These are phyloP conservation scores for Ichthyophonus hoferi DNA, from an alignment of 208 protist species.

Conservation along the genomic window DNA sequence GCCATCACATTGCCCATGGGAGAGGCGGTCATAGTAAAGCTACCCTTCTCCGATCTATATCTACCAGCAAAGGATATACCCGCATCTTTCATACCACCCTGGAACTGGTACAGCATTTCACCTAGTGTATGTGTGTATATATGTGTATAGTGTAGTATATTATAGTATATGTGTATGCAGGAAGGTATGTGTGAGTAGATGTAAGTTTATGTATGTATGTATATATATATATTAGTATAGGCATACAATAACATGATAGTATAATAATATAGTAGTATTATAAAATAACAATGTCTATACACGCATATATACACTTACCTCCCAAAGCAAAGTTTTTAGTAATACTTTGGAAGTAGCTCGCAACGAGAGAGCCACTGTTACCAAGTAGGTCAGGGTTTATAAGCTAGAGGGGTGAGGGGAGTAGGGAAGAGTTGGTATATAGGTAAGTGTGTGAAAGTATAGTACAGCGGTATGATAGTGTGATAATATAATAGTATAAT, in stretches of 20 bases:
- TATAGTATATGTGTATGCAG: not conserved
- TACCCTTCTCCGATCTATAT: slow-evolving; percentile 20
- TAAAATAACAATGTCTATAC: not conserved
- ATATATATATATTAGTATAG: not conserved
- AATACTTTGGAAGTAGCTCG: slow-evolving; percentile 33
- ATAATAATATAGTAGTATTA: not conserved
- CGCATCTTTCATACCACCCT: not conserved
- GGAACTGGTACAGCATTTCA: slow-evolving; percentile 23
- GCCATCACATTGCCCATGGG: not conserved
- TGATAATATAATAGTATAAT: too few species aligned
- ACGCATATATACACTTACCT: slow-evolving; percentile 3
- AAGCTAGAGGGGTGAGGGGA: not conserved
- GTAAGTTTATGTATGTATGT: not conserved
- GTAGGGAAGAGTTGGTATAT: too few species aligned
- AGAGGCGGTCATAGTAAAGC: not conserved
- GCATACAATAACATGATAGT: not conserved
- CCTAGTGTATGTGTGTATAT: not conserved
- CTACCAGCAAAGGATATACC: slow-evolving; percentile 17
- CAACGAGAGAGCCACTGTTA: slow-evolving; percentile 3
- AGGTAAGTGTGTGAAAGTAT: too few species aligned
- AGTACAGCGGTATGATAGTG: too few species aligned
- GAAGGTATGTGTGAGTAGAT: not conserved
- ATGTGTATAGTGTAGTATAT: not conserved
- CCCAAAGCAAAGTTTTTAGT: slow-evolving; percentile 15
- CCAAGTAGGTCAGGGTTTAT: slow-evolving; percentile 28